A percentile compares a stretch with the other conserved stretches of the same genome.
Evolutionary conservation across 192 early-diverging fungal genomes (phyloP).

Genomic region (Podila clonocystis): DNA sequence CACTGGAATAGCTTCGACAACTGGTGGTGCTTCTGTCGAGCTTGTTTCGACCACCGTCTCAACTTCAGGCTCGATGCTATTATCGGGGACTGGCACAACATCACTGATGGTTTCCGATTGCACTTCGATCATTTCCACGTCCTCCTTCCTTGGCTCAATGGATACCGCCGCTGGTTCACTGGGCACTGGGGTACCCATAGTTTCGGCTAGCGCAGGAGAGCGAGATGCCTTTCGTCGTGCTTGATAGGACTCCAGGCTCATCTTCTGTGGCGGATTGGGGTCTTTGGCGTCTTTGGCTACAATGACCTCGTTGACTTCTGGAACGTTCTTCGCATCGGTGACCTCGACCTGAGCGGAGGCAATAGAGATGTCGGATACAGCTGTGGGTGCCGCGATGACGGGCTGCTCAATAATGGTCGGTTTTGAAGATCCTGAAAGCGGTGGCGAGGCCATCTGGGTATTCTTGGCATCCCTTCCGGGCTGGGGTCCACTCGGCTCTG

Average conservation of each 20-base stretch:
- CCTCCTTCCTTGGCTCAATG: background rate
- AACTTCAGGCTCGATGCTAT: conserved; percentile 3
- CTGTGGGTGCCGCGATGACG: background rate
- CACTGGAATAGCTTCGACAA: conserved; percentile 3
- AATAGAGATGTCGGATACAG: too few species aligned
- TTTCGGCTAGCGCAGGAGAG: conserved; percentile 13
- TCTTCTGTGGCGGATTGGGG: conserved; percentile 8
- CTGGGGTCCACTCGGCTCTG: conserved; percentile 4
- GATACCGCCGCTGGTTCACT: conserved; percentile 2
- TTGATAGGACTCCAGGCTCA: conserved; percentile 32
- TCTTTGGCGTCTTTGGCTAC: background rate
- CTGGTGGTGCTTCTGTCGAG: background rate
- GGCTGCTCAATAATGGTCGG: background rate
- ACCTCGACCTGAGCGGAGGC: too few species aligned
- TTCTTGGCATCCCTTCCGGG: background rate
- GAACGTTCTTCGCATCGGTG: too few species aligned
- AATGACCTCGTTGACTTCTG: too few species aligned
- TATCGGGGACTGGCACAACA: background rate
- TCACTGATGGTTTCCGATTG: background rate
- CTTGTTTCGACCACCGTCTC: background rate
- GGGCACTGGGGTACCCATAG: too few species aligned
- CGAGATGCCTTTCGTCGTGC: conserved; percentile 11
- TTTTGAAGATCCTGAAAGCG: background rate
- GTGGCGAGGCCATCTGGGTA: background rate
- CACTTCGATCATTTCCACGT: background rate